Base-by-base conservation (phyloP, 1,284 basidiomycete species). In the Marasmius oreades region DNA sequence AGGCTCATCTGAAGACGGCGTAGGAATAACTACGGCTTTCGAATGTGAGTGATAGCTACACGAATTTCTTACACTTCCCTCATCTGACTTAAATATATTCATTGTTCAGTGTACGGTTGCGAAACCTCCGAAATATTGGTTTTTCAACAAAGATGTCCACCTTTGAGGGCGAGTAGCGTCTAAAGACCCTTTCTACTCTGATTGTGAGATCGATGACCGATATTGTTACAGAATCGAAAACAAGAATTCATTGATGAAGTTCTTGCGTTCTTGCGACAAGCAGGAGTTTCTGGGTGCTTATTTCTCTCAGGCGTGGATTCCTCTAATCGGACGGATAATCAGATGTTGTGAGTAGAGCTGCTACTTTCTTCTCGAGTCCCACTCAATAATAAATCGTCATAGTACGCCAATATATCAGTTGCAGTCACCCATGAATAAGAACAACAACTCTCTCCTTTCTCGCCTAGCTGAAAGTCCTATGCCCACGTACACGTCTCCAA, bases 111-210 rank as follows among this genome's bases (percentile, higher is more conserved):
- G 14, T 92, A 85, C 63, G 85, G 86, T 3, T 77, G 73, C 45
- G 66, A 74, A 34, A 76, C 73, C 7, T 63, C 70, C 44, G 68
- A 78, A 48, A 58, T 90, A 18, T 73, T 82, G 18, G 73, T 90
- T 50, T 67, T 91, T 14, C 90, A 91, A 63, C 90, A 93, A 64
- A 75, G 90, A 55, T 90, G 90, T 10, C 91, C 90, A 11, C 81
- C 81, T 1, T 67, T 92, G 55, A 90, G 89, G 75, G 90, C 86
- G 53, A 20, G 69, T 57, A 20, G 39, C 20, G 14, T 45, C 22
- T 33, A 53, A 8, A 18, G 26, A 28, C 6, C 16, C 5, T 37
- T 28, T 54, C 39, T 56, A 46, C 46, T 5, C 33, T 52, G 2
- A 10, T 43, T 11, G 51, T 47, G 14, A 52, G 33, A 33, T 39